phyloP scores from a whole-genome alignment of 225 moss, liverwort and hornwort genomes.

The Neckera pumila region DNA sequence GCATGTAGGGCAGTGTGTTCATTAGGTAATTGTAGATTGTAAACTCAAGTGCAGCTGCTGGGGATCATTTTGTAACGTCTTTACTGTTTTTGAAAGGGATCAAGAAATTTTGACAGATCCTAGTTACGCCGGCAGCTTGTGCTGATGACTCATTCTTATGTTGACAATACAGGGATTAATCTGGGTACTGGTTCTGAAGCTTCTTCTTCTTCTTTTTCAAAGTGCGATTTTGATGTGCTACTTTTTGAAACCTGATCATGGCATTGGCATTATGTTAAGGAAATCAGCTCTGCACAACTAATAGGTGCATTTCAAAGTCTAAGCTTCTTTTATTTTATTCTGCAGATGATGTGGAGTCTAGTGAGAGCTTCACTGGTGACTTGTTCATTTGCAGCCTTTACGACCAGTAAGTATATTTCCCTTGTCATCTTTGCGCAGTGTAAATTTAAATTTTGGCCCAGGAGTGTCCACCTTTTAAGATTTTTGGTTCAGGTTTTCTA shows the following conservation, averaged over 20 bases:
- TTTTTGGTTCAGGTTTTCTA: background rate
- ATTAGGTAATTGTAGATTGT: background rate
- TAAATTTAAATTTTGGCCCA: background rate
- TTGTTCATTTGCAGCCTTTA: background rate
- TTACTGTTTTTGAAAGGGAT: background rate
- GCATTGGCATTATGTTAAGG: background rate
- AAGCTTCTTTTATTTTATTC: background rate
- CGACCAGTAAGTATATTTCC: background rate
- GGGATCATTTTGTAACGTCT: background rate
- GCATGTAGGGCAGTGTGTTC: background rate
- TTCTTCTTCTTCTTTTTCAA: background rate
- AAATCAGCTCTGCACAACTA: background rate
- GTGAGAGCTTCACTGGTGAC: background rate
- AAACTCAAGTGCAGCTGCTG: background rate
- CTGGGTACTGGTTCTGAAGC: constrained; percentile 18
- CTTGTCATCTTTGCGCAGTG: background rate
- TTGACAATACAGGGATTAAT: constrained; percentile 67
- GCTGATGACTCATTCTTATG: constrained; percentile 70
- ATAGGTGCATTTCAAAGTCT: background rate
- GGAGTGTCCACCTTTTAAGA: background rate
- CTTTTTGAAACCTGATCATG: background rate
- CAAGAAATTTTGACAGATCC: constrained; percentile 75
- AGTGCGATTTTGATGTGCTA: background rate
- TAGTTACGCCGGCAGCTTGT: constrained; percentile 74
- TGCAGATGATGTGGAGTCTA: background rate